Conservation (phyloP, 352 stramenopile genomes). For the Phytopythium cucurbitacearum region DNA sequence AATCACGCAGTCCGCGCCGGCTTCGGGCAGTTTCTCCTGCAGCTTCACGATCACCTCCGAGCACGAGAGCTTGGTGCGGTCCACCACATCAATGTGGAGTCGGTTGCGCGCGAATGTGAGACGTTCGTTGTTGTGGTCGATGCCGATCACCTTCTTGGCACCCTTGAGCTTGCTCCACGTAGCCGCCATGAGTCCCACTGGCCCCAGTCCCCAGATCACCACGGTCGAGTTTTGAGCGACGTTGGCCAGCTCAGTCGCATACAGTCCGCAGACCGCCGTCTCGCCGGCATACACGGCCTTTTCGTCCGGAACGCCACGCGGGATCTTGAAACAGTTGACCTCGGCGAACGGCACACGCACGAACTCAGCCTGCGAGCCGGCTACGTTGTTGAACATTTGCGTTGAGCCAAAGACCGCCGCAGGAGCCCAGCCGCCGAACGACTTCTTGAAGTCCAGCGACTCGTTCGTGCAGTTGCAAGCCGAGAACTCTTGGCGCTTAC, state of each 20-base stretch:
- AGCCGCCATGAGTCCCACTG: conserved; percentile 47
- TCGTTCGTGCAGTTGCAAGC: conserved; percentile 72
- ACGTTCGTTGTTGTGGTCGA: conserved; percentile 46
- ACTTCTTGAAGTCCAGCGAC: conserved; percentile 59
- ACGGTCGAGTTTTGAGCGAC: conserved; percentile 42
- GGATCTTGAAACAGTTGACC: conserved; percentile 64
- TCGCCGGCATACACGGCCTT: conserved; percentile 65
- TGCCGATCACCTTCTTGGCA: conserved; percentile 50
- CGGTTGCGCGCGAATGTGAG: conserved; percentile 51
- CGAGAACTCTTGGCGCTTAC: conserved; percentile 50
- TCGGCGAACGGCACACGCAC: conserved; percentile 73
- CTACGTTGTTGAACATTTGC: conserved; percentile 49
- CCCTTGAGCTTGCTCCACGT: conserved; percentile 65
- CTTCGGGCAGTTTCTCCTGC: conserved; percentile 37
- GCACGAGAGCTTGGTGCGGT: conserved; percentile 41
- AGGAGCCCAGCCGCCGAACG: conserved; percentile 57
- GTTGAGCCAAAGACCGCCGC: conserved; percentile 57
- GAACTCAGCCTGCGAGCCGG: conserved; percentile 68
- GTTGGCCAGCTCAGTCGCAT: conserved; percentile 52
- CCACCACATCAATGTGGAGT: conserved; percentile 60
- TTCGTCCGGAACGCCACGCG: conserved; percentile 44
- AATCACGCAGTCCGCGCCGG: conserved; percentile 52
- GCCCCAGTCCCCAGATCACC: conserved; percentile 68
- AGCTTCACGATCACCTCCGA: conserved; percentile 46
- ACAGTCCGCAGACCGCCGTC: conserved; percentile 49